These are phyloP conservation scores for Vitis hybrid DNA, from an alignment of 177 flowering plant genomes.

Conservation along the genomic window DNA sequence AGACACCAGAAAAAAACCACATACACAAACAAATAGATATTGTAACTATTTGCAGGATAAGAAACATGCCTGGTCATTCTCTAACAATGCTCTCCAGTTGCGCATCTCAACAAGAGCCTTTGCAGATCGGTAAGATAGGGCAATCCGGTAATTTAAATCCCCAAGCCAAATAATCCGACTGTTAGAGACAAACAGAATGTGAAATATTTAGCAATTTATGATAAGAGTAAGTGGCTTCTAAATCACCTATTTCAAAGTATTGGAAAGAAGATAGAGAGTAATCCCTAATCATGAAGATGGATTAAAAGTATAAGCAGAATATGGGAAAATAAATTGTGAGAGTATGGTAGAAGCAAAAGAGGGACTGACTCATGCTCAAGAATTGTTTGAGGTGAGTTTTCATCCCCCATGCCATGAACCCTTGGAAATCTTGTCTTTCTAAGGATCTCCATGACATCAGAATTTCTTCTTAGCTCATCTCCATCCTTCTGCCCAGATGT, in stretches of 20 bases:
- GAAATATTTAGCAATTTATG: background rate
- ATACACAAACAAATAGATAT: background rate
- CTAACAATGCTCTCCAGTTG: conserved; percentile 81
- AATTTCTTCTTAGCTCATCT: conserved; percentile 86
- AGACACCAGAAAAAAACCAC: conserved; percentile 1
- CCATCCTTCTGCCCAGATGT: conserved; percentile 98
- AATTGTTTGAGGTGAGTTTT: conserved; percentile 82
- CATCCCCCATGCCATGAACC: conserved; percentile 70
- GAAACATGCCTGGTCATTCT: conserved; percentile 86
- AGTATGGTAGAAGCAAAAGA: background rate
- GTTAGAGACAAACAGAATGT: conserved; percentile 10
- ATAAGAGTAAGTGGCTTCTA: background rate
- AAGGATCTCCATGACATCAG: conserved; percentile 96
- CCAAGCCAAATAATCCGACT: conserved; percentile 98
- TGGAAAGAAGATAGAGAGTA: background rate
- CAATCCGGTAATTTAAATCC: conserved; percentile 90
- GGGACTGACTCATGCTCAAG: conserved; percentile 84
- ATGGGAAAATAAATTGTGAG: background rate
- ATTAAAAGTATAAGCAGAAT: background rate
- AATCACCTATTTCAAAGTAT: background rate
- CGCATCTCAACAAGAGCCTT: conserved; percentile 97
- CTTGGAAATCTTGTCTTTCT: conserved; percentile 93
- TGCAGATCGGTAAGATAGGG: conserved; percentile 85
- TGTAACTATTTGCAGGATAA: background rate
- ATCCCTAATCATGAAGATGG: background rate